These are phyloP conservation scores for Capsicum pubescens DNA, from an alignment of 257 asterid species.

Conservation along the genomic window DNA sequence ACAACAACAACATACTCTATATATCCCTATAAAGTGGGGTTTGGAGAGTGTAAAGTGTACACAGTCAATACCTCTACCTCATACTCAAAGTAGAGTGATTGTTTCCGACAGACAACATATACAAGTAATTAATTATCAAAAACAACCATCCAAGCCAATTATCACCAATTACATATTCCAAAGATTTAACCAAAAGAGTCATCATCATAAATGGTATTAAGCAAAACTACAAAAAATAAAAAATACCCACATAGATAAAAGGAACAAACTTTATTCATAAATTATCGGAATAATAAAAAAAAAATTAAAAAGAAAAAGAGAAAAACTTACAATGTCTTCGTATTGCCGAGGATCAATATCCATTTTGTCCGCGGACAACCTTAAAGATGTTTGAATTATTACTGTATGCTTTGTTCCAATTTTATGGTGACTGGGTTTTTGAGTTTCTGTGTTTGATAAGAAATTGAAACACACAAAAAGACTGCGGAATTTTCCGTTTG, in stretches of 20 bases:
- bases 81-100: no score
- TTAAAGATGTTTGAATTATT: background rate
- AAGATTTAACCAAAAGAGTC: background rate
- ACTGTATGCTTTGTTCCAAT: background rate
- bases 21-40: no score
- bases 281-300: background rate
- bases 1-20: no score
- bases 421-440: background rate
- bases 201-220: background rate
- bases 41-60: no score
- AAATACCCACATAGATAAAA: background rate
- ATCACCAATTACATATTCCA: background rate
- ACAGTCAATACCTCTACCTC: no score
- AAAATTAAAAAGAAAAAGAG: background rate
- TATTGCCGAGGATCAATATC: conserved; percentile 54
- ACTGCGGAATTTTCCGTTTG: background rate
- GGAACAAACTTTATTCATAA: background rate
- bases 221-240: background rate
- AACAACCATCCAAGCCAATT: background rate
- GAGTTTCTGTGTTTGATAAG: background rate
- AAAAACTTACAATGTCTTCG: conserved; percentile 43
- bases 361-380: conserved; percentile 37
- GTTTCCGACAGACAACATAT: background rate
- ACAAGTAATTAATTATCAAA: background rate
- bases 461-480: background rate